Conservation (phyloP, 768 basidiomycete species). For the Tricholoma saponaceum region DNA sequence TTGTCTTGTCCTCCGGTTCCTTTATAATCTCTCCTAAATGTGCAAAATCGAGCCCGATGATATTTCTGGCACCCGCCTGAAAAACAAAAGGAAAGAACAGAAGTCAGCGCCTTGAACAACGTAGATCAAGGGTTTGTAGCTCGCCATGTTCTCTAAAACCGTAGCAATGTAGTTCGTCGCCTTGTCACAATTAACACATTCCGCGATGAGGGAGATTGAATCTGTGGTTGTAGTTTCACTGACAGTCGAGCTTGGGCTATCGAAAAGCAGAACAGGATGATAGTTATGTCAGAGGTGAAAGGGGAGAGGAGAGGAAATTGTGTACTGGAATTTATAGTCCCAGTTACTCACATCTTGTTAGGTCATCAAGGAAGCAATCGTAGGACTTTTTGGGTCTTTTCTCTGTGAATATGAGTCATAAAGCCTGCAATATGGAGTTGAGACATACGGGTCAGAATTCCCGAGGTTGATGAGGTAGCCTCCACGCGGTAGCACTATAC, state of each 20-base stretch:
- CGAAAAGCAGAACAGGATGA: not conserved
- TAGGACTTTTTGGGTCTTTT: slow-evolving; percentile 70
- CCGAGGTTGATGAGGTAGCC: slow-evolving; percentile 84
- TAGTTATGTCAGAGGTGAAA: not conserved
- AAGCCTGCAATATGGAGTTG: not conserved
- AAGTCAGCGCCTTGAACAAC: not conserved
- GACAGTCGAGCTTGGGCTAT: slow-evolving; percentile 78
- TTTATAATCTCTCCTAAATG: slow-evolving; percentile 69
- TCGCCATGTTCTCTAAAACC: slow-evolving; percentile 84
- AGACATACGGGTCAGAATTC: slow-evolving; percentile 66
- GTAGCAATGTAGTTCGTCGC: slow-evolving; percentile 53
- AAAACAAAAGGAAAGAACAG: not conserved
- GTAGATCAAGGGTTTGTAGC: not conserved
- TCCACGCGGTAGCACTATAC: slow-evolving; percentile 76
- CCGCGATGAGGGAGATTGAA: slow-evolving; percentile 61
- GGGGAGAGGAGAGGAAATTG: slow-evolving; percentile 9
- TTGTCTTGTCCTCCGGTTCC: slow-evolving; percentile 63
- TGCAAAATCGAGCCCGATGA: slow-evolving; percentile 67
- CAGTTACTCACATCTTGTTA: slow-evolving; percentile 72
- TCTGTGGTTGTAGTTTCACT: slow-evolving; percentile 58
- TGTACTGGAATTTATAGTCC: slow-evolving; percentile 89
- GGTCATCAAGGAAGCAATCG: slow-evolving; percentile 79
- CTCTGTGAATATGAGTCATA: slow-evolving; percentile 27
- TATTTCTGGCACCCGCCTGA: slow-evolving; percentile 77
- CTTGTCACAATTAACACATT: slow-evolving; percentile 67